Evolutionary conservation across 1,139 yeast species (phyloP).

Genomic region (Yamadazyma diddensiae): DNA sequence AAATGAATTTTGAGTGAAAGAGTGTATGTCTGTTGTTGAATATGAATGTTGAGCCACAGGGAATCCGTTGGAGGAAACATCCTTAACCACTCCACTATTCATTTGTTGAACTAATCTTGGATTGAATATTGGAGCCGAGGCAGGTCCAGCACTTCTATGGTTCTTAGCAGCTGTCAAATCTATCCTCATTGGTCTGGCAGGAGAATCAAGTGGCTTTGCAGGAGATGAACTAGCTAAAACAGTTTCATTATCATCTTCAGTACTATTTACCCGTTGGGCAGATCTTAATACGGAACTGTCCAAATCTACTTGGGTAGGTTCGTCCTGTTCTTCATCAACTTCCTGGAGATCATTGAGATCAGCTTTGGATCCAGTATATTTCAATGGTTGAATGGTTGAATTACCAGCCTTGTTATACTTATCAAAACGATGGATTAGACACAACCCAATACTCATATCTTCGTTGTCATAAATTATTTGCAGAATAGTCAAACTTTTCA

Average conservation of each 20-base stretch:
- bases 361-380: conserved; percentile 6
- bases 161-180: conserved; percentile 16
- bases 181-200: conserved; percentile 16
- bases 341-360: conserved; percentile 10
- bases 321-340: conserved; percentile 7
- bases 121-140: conserved; percentile 36
- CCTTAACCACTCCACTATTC: conserved; percentile 2
- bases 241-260: conserved; percentile 39
- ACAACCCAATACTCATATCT: conserved; percentile 17
- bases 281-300: background rate
- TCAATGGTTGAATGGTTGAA: conserved; percentile 7
- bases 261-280: background rate
- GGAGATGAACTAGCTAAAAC: conserved; percentile 43
- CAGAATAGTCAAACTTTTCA: conserved; percentile 18
- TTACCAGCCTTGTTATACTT: conserved; percentile 10
- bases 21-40: conserved; percentile 12
- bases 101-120: conserved; percentile 15
- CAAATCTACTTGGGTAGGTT: conserved; percentile 4
- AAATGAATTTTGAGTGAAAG: conserved; percentile 2
- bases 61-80: background rate
- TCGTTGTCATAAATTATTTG: conserved; percentile 28
- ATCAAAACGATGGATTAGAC: conserved; percentile 28
- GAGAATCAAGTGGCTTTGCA: conserved; percentile 18
- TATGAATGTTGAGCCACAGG: conserved; percentile 11
- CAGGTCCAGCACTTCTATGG: conserved; percentile 24